These are phyloP conservation scores for Talaromyces sp. DNA, from an alignment of 2,329 filamentous ascomycete species.

Conservation along the genomic window DNA sequence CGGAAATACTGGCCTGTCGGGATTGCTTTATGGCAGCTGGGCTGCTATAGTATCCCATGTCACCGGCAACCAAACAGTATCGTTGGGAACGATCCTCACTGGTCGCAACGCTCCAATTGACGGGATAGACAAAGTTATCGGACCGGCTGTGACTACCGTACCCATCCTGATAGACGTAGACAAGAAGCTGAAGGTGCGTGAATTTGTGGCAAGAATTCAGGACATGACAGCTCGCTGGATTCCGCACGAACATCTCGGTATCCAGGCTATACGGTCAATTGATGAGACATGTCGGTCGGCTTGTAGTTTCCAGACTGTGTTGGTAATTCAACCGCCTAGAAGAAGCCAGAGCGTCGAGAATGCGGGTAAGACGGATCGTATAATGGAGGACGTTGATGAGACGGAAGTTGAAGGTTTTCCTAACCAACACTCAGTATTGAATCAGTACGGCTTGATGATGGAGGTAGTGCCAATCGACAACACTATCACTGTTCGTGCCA, in stretches of 20 bases:
- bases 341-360: background rate
- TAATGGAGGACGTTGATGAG: background rate
- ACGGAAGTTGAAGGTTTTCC: background rate
- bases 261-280: slow-evolving; percentile 39
- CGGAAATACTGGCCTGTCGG: background rate
- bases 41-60: background rate
- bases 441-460: slow-evolving; percentile 3
- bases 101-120: slow-evolving; percentile 3
- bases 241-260: slow-evolving; percentile 53
- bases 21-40: background rate
- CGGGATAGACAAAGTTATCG: slow-evolving; percentile 1
- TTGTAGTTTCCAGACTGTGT: background rate
- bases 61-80: background rate
- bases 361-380: background rate
- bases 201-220: background rate
- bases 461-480: background rate
- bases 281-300: background rate
- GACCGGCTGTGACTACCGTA: slow-evolving; percentile 1
- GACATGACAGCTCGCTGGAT: slow-evolving; percentile 30
- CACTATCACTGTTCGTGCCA: background rate
- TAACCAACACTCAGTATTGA: slow-evolving; percentile 2
- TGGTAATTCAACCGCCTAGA: background rate
- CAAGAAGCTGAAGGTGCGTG: background rate
- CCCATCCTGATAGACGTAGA: background rate
- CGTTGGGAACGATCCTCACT: background rate